phyloP scores from a whole-genome alignment of 169 alveolate species.

The Gregarina niphandrodes region DNA sequence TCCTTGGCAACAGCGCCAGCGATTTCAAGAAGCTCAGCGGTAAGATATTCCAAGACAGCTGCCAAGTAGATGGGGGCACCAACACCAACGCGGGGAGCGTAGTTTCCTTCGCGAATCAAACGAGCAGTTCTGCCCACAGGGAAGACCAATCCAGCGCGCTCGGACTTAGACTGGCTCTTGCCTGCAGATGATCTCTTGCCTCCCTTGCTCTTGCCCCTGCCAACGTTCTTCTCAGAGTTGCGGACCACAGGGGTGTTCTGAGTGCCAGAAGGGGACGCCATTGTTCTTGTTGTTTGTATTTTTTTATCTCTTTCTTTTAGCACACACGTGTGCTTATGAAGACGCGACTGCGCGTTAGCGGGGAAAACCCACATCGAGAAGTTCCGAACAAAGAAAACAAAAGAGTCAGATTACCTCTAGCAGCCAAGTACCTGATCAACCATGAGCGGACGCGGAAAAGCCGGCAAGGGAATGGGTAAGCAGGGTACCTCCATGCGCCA shows the following conservation, averaged over 20 bases:
- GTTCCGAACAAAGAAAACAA: no score
- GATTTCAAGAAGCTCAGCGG: conserved; percentile 89
- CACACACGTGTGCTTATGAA: no score
- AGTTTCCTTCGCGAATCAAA: conserved; percentile 79
- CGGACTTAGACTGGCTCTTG: conserved; percentile 68
- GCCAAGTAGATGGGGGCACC: conserved; percentile 66
- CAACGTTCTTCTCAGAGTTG: no score
- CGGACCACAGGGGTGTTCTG: no score
- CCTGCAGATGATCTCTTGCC: conserved; percentile 48
- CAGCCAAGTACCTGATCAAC: no score
- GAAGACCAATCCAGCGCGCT: conserved; percentile 94
- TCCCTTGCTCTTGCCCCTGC: conserved; percentile 43
- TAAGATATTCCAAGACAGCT: conserved; percentile 87
- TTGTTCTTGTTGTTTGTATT: no score
- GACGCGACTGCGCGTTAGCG: no score
- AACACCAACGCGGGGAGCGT: conserved; percentile 75
- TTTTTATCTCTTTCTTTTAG: no score
- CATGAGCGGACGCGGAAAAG: conserved; percentile 86
- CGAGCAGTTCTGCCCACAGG: conserved; percentile 96
- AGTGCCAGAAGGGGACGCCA: no score
- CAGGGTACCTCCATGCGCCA: conserved; percentile 95
- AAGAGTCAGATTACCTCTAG: no score
- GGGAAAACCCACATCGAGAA: no score
- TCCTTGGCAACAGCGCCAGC: conserved; percentile 96
- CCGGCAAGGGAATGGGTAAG: conserved; percentile 96